Evolutionary conservation across 306 rosid genomes (phyloP).

Genomic region (Sesbania bispinosa): DNA sequence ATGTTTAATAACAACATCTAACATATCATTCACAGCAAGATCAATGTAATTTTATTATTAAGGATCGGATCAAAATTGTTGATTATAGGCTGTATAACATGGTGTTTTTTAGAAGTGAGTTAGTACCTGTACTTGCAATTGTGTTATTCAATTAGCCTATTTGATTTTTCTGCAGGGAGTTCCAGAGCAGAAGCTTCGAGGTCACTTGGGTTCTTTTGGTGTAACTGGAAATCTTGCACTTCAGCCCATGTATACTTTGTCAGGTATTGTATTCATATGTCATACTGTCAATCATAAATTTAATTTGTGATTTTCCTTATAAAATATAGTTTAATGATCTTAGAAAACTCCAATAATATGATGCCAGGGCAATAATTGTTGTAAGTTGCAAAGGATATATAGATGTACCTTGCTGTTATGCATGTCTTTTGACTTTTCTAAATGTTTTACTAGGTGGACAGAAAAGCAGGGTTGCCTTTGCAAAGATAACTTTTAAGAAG

Average conservation of each 20-base stretch:
- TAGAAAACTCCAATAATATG: neutral
- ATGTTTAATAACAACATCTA: too few species aligned
- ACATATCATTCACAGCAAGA: too few species aligned
- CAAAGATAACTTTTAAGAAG: slow-evolving; percentile 96
- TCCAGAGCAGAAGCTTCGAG: slow-evolving; percentile 97
- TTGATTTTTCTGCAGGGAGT: slow-evolving; percentile 68
- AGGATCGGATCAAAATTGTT: neutral
- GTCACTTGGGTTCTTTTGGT: slow-evolving; percentile 95
- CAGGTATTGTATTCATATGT: slow-evolving; percentile 52
- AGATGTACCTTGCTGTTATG: neutral
- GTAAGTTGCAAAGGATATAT: neutral
- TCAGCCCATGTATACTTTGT: slow-evolving; percentile 98
- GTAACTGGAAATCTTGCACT: slow-evolving; percentile 99
- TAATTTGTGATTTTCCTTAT: neutral
- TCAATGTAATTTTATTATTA: too few species aligned
- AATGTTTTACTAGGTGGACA: slow-evolving; percentile 75
- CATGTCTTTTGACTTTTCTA: slow-evolving; percentile 6
- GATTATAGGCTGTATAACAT: neutral
- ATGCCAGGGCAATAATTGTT: neutral
- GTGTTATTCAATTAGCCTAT: slow-evolving; percentile 16
- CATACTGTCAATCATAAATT: neutral
- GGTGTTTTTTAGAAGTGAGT: neutral
- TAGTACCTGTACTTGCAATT: slow-evolving; percentile 11
- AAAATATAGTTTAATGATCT: neutral
- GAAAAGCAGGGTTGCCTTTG: slow-evolving; percentile 98